Percentiles rank a stretch among this genome's conserved stretches.
phyloP scores from a whole-genome alignment of 2,329 filamentous ascomycete species.

The Elsinoe ampelina region DNA sequence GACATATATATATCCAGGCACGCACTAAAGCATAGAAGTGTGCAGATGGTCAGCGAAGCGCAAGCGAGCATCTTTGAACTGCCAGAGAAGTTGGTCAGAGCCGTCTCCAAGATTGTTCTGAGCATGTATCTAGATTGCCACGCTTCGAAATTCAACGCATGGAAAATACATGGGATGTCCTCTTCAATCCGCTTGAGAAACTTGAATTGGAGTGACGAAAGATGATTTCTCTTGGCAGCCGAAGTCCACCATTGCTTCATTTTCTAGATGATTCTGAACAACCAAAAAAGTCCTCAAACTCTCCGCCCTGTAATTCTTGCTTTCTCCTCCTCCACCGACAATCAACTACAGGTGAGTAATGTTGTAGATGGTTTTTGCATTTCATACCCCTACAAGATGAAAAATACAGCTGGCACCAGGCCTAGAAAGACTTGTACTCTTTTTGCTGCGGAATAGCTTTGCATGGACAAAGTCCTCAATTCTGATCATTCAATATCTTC shows the following conservation, averaged over 20 bases:
- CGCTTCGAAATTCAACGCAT: neutral
- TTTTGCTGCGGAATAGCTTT: conserved; percentile 53
- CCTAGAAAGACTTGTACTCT: conserved; percentile 55
- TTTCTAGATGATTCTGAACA: conserved; percentile 13
- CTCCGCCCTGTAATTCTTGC: neutral
- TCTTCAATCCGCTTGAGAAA: neutral
- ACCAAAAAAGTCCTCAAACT: neutral
- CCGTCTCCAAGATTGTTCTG: neutral
- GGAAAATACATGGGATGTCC: neutral
- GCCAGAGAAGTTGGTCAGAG: too few relatives aligned
- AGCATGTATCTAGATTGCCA: neutral
- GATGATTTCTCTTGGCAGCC: conserved; percentile 1
- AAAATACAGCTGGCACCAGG: conserved; percentile 54
- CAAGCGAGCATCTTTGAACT: too few relatives aligned
- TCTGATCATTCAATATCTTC: conserved; percentile 18
- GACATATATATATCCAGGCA: too few relatives aligned
- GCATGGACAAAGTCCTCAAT: conserved; percentile 35
- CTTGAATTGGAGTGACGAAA: neutral
- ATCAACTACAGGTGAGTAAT: neutral
- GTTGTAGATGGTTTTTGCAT: too few relatives aligned
- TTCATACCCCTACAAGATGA: neutral
- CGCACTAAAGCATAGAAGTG: too few relatives aligned
- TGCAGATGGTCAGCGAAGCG: too few relatives aligned
- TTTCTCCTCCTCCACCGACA: neutral
- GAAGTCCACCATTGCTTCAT: neutral